A percentile compares a stretch with the other conserved stretches of the same genome.
These are phyloP conservation scores for Jatropha multifida DNA, from an alignment of 441 rosid species.

Conservation along the genomic window DNA sequence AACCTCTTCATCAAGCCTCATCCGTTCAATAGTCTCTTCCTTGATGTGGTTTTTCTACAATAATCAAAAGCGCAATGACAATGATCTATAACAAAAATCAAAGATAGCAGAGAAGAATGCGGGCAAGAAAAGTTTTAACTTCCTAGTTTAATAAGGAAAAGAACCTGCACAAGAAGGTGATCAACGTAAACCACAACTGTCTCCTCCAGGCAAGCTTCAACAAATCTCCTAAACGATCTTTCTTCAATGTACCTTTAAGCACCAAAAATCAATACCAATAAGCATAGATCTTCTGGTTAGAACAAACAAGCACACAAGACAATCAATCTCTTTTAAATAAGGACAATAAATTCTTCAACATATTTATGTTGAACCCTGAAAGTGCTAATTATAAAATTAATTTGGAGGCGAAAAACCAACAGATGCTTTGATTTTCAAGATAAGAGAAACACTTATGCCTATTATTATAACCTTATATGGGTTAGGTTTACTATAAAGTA, in stretches of 20 bases:
- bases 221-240: conserved; percentile 94
- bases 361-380: neutral
- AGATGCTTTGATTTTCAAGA: neutral
- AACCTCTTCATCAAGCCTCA: conserved; percentile 96
- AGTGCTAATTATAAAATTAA: conserved; percentile 1
- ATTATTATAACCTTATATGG: neutral
- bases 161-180: conserved; percentile 90
- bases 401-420: neutral
- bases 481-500: neutral
- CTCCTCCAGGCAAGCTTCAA: conserved; percentile 97
- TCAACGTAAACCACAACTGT: conserved; percentile 83
- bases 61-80: conserved; percentile 21
- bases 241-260: conserved; percentile 85
- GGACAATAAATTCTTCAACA: neutral
- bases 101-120: conserved; percentile 2
- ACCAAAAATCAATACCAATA: conserved; percentile 24
- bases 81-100: conserved; percentile 12
- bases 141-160: conserved; percentile 6
- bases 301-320: neutral
- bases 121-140: conserved; percentile 12
- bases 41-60: conserved; percentile 82
- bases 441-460: neutral
- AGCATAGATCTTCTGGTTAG: conserved; percentile 13
- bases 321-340: neutral
- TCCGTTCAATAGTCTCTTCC: conserved; percentile 97